Evolutionary conservation across 2,329 filamentous ascomycete species (phyloP), one percentile per base, ranked within the genome.

Genomic region (Talaromyces pinophilus): DNA sequence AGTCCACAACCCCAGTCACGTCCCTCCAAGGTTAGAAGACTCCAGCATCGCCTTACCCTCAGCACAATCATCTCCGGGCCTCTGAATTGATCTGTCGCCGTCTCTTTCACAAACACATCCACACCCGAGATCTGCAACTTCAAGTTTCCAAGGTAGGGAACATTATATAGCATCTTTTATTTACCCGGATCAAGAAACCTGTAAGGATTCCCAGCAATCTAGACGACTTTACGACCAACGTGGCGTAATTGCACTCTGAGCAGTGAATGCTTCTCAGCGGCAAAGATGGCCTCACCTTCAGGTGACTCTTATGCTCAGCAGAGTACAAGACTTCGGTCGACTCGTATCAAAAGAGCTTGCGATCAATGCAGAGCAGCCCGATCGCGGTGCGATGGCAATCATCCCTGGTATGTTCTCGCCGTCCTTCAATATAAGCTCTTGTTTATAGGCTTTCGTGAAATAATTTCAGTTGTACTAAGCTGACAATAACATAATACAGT

Each of bases 281-380:
- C n/a, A 25, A 48, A 48, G 10, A 48, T 48, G 44, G 44, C 44
- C 19, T 48, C 44, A 15, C 19, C 44, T 25, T 5, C 44, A 48
- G 44, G 44, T 25, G 19, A 6, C n/a, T 48, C 44, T 48, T 25
- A 48, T 48, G 25, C 25, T 48, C 19, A 25, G 19, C 44, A 48
- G 19, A 48, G 8, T 35, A 54, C 17, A 15, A 46, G n/a, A 48
- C 55, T 42, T 13, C 35, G 55, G 10, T 35, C n/a, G 15, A 3
- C 55, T 42, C 55, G 33, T 25, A 42, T 59, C 55, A 59, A 28
- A 42, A 59, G 55, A 33, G 55, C 55, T 22, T 59, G 35, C 35
- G 55, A 59, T 42, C 33, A 28, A 59, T 59, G 55, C 35, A 59
- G 55, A 59, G 55, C 55, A 22, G 55, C 55, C 17, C 19, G 55